Conservation (phyloP, 805 yeast species). For the Cyberlindnera lachancei region DNA sequence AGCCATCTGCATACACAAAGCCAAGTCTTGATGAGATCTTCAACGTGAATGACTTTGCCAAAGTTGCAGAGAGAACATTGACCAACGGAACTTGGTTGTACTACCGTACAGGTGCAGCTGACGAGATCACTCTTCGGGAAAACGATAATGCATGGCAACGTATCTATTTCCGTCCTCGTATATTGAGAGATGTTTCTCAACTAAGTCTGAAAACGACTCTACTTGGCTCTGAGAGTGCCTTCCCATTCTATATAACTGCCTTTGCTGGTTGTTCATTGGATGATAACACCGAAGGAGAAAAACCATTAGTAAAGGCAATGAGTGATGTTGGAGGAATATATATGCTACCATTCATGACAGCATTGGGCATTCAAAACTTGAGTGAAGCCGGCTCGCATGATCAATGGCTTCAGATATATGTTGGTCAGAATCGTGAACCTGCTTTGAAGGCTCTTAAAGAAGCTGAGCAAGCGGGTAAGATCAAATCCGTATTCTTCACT, state of each 20-base stretch:
- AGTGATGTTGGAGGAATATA: conserved; percentile 35
- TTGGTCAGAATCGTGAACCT: conserved; percentile 28
- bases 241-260: conserved; percentile 43
- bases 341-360: conserved; percentile 39
- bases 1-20: too few relatives aligned
- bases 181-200: conserved; percentile 27
- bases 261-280: conserved; percentile 38
- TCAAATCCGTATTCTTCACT: conserved; percentile 44
- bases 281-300: conserved; percentile 37
- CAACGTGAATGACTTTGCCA: conserved; percentile 34
- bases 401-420: conserved; percentile 45
- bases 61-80: conserved; percentile 28
- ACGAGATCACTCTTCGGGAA: conserved; percentile 37
- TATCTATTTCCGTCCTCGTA: conserved; percentile 40
- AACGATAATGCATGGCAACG: conserved; percentile 35
- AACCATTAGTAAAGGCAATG: conserved; percentile 33
- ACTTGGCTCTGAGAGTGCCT: conserved; percentile 36
- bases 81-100: conserved; percentile 33
- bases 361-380: conserved; percentile 35
- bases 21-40: conserved; percentile 21
- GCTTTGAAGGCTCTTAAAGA: conserved; percentile 26
- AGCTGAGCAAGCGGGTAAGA: conserved; percentile 31
- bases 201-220: conserved; percentile 38
- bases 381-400: conserved; percentile 28
- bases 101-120: conserved; percentile 42